These are phyloP conservation scores for Apiosordaria backusii DNA, from an alignment of 495 filamentous ascomycete genomes.

Conservation along the genomic window DNA sequence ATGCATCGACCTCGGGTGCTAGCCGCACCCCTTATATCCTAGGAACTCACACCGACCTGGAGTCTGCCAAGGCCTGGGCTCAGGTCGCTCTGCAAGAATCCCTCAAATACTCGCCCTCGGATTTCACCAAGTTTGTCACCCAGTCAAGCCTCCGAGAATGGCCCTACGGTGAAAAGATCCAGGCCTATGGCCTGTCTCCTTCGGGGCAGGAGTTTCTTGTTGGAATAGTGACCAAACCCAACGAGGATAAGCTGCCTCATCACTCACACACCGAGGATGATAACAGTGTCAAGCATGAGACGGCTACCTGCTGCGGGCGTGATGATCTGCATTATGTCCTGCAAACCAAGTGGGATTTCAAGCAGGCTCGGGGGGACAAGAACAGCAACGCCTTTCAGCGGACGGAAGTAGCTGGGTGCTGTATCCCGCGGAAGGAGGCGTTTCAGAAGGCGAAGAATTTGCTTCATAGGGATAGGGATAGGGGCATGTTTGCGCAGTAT, in stretches of 20 bases:
- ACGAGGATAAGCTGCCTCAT: constrained; percentile 21
- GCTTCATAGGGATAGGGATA: constrained; percentile 24
- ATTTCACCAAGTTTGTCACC: constrained; percentile 34
- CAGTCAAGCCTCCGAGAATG: constrained; percentile 19
- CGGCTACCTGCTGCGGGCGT: constrained; percentile 14
- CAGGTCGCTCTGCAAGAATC: constrained; percentile 20
- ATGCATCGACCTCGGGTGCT: constrained; percentile 31
- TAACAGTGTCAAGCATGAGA: constrained; percentile 8
- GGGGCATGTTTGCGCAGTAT: constrained; percentile 38
- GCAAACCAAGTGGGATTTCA: constrained; percentile 39
- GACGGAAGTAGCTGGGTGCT: constrained; percentile 41
- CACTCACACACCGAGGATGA: constrained; percentile 20
- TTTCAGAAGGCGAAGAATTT: constrained; percentile 27
- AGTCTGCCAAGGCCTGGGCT: constrained; percentile 35
- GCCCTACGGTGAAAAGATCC: constrained; percentile 37
- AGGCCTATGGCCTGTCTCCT: constrained; percentile 35
- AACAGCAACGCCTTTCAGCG: constrained; percentile 28
- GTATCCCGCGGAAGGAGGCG: constrained; percentile 30
- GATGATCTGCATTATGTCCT: constrained; percentile 42
- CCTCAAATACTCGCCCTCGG: constrained; percentile 36
- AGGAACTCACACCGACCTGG: constrained; percentile 35
- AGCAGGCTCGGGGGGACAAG: neutral
- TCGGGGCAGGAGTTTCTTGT: constrained; percentile 38
- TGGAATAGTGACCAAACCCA: constrained; percentile 38
- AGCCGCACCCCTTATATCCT: constrained; percentile 35